Conservation (phyloP, 352 stramenopile species). For the Pythium utonaiense region DNA sequence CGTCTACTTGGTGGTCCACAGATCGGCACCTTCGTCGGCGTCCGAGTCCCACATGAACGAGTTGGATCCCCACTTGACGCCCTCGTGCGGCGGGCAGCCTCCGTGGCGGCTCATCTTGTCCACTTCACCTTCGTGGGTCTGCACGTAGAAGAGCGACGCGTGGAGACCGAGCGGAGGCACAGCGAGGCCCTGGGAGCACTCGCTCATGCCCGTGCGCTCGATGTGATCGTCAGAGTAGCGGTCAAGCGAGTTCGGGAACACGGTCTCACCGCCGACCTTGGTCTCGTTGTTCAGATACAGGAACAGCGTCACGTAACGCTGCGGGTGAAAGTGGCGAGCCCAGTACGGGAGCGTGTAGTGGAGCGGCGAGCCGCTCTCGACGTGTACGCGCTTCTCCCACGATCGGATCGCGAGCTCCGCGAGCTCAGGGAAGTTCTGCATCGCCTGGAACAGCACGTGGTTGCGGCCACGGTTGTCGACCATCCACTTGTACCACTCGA, state of each 20-base stretch:
- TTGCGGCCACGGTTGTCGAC: slow-evolving; percentile 52
- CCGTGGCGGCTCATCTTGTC: slow-evolving; percentile 81
- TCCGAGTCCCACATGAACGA: slow-evolving; percentile 88
- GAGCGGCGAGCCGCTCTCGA: slow-evolving; percentile 12
- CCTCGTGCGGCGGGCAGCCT: slow-evolving; percentile 79
- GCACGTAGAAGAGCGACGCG: slow-evolving; percentile 82
- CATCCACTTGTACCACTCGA: slow-evolving; percentile 77
- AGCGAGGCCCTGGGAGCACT: slow-evolving; percentile 73
- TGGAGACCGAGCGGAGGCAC: slow-evolving; percentile 68
- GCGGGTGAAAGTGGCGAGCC: slow-evolving; percentile 80
- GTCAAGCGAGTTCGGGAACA: slow-evolving; percentile 93
- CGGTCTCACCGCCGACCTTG: slow-evolving; percentile 93
- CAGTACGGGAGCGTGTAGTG: slow-evolving; percentile 65
- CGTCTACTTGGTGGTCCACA: slow-evolving; percentile 74
- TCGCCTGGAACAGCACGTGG: slow-evolving; percentile 61
- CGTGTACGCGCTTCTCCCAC: slow-evolving; percentile 55
- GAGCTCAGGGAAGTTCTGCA: slow-evolving; percentile 57
- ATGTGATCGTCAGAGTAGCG: slow-evolving; percentile 68
- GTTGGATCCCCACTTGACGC: slow-evolving; percentile 84
- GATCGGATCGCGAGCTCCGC: slow-evolving; percentile 60
- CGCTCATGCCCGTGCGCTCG: slow-evolving; percentile 68
- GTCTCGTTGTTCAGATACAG: slow-evolving; percentile 96
- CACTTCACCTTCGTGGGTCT: slow-evolving; percentile 69
- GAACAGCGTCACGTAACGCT: slow-evolving; percentile 96
- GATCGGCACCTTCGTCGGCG: slow-evolving; percentile 69